These are phyloP conservation scores for Teratosphaeria nubilosa DNA, from an alignment of 2,329 filamentous ascomycete genomes.

Conservation along the genomic window DNA sequence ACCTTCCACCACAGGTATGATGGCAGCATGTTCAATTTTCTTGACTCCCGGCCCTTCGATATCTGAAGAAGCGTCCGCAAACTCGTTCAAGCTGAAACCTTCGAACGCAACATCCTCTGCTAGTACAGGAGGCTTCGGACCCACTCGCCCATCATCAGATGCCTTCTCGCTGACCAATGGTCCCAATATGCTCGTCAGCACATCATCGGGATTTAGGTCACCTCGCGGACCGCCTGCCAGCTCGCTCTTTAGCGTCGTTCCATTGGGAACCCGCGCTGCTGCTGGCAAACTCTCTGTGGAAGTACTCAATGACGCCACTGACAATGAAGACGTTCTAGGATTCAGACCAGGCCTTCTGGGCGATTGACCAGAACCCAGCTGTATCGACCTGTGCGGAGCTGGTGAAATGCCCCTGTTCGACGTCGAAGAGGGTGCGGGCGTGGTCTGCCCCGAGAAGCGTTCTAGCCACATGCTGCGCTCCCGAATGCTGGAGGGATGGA, in stretches of 20 bases:
- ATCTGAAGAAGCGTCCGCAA: slow-evolving; percentile 36
- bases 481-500: neutral
- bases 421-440: slow-evolving; percentile 47
- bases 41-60: slow-evolving; percentile 6
- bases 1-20: slow-evolving; percentile 37
- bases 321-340: slow-evolving; percentile 67
- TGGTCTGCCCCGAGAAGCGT: slow-evolving; percentile 64
- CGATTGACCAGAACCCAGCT: slow-evolving; percentile 57
- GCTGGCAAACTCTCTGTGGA: slow-evolving; percentile 66
- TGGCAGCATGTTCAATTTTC: neutral
- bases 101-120: slow-evolving; percentile 67
- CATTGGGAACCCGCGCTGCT: slow-evolving; percentile 55
- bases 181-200: slow-evolving; percentile 54
- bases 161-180: slow-evolving; percentile 10
- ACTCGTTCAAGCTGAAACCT: slow-evolving; percentile 63
- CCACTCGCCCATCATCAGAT: slow-evolving; percentile 5
- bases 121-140: slow-evolving; percentile 35
- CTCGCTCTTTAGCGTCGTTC: slow-evolving; percentile 55
- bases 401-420: slow-evolving; percentile 60
- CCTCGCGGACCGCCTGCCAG: slow-evolving; percentile 38
- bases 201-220: slow-evolving; percentile 60
- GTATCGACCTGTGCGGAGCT: slow-evolving; percentile 56
- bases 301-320: slow-evolving; percentile 60
- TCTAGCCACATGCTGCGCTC: slow-evolving; percentile 43
- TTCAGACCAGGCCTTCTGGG: slow-evolving; percentile 58